These are phyloP conservation scores for Boechera stricta DNA, from an alignment of 345 rosid species.

Conservation along the genomic window DNA sequence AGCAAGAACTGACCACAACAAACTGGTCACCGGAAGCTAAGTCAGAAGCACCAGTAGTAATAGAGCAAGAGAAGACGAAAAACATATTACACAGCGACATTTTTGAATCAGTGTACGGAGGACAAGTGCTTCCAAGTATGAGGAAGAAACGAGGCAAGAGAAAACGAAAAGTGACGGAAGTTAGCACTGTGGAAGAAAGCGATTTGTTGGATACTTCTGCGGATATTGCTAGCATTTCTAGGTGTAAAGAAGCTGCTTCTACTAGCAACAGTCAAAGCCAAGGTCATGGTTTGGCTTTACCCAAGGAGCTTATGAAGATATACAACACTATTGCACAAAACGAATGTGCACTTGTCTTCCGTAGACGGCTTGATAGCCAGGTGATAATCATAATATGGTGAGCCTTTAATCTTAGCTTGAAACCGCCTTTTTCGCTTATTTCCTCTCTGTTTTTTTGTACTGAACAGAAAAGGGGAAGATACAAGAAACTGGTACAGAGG, in stretches of 20 bases:
- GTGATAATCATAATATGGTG: constrained; percentile 43
- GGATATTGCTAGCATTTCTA: constrained; percentile 50
- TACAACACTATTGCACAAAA: constrained; percentile 56
- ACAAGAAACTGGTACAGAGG: constrained; percentile 73
- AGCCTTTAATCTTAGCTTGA: neutral
- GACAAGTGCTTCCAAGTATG: constrained; percentile 50
- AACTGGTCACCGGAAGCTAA: constrained; percentile 65
- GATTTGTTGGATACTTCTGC: constrained; percentile 52
- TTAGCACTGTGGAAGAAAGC: constrained; percentile 77
- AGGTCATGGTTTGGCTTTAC: constrained; percentile 36
- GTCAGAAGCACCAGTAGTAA: constrained; percentile 44
- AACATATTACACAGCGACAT: constrained; percentile 42
- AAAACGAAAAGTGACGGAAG: constrained; percentile 74
- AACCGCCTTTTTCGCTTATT: neutral
- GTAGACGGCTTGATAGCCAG: constrained; percentile 82
- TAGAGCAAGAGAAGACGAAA: constrained; percentile 43
- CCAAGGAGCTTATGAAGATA: constrained; percentile 55
- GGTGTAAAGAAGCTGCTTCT: constrained; percentile 55
- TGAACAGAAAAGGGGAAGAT: constrained; percentile 83
- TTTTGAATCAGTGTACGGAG: constrained; percentile 47
- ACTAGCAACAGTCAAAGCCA: constrained; percentile 39
- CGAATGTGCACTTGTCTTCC: constrained; percentile 65
- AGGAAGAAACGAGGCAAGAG: constrained; percentile 84
- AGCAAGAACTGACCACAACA: constrained; percentile 50
- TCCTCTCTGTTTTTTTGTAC: neutral